Evolutionary conservation across 2,329 filamentous ascomycete genomes (phyloP), one percentile per base, ranked within the genome.

Genomic region (Neurospora sp.): DNA sequence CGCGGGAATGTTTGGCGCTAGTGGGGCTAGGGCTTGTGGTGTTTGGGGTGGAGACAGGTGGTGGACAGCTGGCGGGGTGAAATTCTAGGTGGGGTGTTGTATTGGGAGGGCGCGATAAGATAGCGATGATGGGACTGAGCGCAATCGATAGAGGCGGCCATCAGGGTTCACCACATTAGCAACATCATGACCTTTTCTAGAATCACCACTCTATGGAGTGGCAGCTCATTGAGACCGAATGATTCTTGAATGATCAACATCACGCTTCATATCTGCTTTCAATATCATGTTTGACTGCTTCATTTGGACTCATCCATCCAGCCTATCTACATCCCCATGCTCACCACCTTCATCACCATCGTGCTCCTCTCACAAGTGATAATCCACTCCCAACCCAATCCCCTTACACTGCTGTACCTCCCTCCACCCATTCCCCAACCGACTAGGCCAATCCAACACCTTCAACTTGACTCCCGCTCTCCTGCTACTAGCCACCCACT

Each of bases 351-450:
- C 40, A 3, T 38, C 41, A 62, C 23, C 23, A 62, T 62, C 52
- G 0, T 62, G 6, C 19, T 52, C 19, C 43, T 15, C 43, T 62
- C 52, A 62, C 52, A 62, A 72, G 74, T 83, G 85, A 68, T 83
- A 83, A 62, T 78, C 76, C 67, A 85, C 73, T 8, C 81, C 80
- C 72, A 85, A 79, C 3, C 81, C 82, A 68, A 86, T 72, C 62
- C 78, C 80, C 12, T 79, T 79, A 72, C 86, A 88, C 78, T 88
- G 84, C 74, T 81, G 75, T 71, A 82, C 74, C 77, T 88, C 86
- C 37, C 81, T 78, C 71, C 86, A 88, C 0, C 75, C 73, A 0
- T 66, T 68, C 66, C 76, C 78, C 69, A 78, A 75, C 19, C 66
- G 75, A 77, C 73, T 77, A 73, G 76, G 83, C 82, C 71, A 86